Conservation (phyloP, 1,284 basidiomycete species). For the Apiotrichum sp. region DNA sequence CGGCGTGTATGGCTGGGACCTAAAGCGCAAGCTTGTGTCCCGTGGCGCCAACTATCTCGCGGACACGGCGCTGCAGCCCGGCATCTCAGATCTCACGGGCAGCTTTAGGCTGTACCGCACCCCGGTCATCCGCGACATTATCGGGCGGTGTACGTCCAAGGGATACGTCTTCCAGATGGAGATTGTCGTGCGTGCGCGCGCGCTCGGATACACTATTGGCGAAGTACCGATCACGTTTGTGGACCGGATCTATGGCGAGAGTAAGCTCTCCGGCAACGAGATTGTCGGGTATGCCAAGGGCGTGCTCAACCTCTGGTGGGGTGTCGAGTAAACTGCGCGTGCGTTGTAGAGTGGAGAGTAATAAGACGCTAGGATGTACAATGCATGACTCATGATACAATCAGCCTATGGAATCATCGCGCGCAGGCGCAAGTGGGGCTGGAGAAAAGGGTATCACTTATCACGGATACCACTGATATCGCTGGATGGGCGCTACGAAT, state of each 20-base stretch:
- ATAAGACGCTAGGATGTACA: constrained; percentile 2
- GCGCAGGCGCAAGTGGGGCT: neutral
- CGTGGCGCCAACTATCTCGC: constrained; percentile 81
- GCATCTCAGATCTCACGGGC: constrained; percentile 79
- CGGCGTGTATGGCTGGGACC: constrained; percentile 82
- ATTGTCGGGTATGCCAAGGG: constrained; percentile 83
- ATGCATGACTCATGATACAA: constrained; percentile 13
- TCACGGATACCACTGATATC: too few species aligned
- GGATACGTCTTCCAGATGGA: constrained; percentile 98
- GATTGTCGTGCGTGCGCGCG: constrained; percentile 83
- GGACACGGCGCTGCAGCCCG: constrained; percentile 70
- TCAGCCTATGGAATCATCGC: too few species aligned
- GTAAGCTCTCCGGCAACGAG: constrained; percentile 81
- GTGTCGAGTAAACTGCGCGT: constrained; percentile 45
- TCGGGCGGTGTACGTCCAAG: constrained; percentile 71
- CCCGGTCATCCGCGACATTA: constrained; percentile 70
- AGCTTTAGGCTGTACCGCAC: constrained; percentile 77
- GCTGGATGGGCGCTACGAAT: too few species aligned
- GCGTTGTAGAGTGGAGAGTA: too few species aligned
- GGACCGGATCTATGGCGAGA: constrained; percentile 85
- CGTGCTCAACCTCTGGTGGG: constrained; percentile 69
- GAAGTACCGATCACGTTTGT: constrained; percentile 92
- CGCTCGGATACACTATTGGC: constrained; percentile 73
- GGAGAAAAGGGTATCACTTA: too few species aligned
- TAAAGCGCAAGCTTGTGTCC: constrained; percentile 77